Evolutionary conservation across 192 early-diverging fungal genomes (phyloP), one percentile per base, ranked within the genome.

Genomic region (Funneliformis mosseae): DNA sequence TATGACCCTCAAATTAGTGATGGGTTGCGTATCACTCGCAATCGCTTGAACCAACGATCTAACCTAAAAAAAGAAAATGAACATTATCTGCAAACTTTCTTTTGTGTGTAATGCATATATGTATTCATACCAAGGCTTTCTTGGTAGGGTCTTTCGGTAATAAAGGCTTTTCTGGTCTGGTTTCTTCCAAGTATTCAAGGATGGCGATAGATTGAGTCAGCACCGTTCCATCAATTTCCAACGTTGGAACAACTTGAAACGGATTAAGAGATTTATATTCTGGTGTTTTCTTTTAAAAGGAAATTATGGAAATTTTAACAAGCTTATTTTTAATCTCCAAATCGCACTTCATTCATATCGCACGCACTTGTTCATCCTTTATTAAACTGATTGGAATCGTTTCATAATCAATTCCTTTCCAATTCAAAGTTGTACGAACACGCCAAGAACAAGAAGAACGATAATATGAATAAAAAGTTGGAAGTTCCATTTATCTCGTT

Each of bases 151-250:
- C 92, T 50, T 83, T 84, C 16, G 97, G 97, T 64, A 98, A 85
- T 59, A 97, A 85, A 14, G 94, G 87, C 16, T 80, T 84, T 73
- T 90, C 88, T 16, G 94, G 90, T 61, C 87, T 77, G 12, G 88
- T 83, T 79, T 98, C 97, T 63, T 98, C 97, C 6, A 98, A 84
- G 79, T 95, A 95, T 80, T 98, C 97, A 25, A 96, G 77, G 60
- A 98, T 97, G 18, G 95, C 92, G 25, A 90, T 76, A 7, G 93
- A 95, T 87, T 97, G 91, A 63, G 81, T 85, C 41, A 95, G 62
- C 5, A 76, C 76, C 23, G 85, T 71, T 10, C 92, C 91, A 77
- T 88, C 88, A 46, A 91, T 88, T 18, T 88, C 69, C 38, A 95
- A 88, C 23, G 89, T 84, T 42, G 96, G 97, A 4, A 97, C 91